Base-by-base conservation (phyloP, 495 filamentous ascomycete genomes). In the Margaritispora aquatica region DNA sequence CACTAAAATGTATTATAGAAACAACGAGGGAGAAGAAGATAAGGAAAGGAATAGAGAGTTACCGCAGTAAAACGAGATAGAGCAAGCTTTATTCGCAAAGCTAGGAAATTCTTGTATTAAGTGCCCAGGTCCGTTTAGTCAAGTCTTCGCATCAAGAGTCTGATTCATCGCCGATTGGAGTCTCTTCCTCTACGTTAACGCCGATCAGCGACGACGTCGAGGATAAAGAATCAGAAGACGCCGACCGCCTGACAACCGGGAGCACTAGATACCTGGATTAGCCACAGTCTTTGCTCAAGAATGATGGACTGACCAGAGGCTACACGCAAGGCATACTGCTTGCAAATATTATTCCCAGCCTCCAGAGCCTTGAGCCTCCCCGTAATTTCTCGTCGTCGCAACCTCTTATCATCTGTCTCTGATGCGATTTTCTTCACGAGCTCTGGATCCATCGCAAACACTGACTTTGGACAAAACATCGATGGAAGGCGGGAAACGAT, bases 331-430 rank as follows among this genome's bases (percentile, higher is more conserved):
- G 50, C 56, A 44, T 63, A 63, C n/a, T 66, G 66, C 23, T 63
- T 66, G 48, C 68, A 72, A 9, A 67, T 51, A 15, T 57, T 50
- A 19, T 66, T 55, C 1, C 70, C 67, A 27, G 63, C 56, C 36
- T 68, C 57, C 1, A 71, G 56, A 44, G 59, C 56, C 13, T 69
- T 63, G 22, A 61, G 59, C 26, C 66, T 65, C 9, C 10, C 27
- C 20, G 29, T 48, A n/a, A 71, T 49, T 50, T 59, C 56, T 8
- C 60, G 9, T 26, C 70, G 21, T 26, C 44, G 1, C 17, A 55
- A 26, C 2, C 7, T 51, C 17, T 63, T 63, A 1, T 56, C 56
- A 20, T 63, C 51, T 59, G 55, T 26, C 51, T 63, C 61, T n/a
- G 26, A 24, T 15, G 61, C 61, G 24, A 63, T 59, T 44, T 52